Conservation (phyloP, 2,329 filamentous ascomycete species). For the Aspergillus pseudoglaucus region DNA sequence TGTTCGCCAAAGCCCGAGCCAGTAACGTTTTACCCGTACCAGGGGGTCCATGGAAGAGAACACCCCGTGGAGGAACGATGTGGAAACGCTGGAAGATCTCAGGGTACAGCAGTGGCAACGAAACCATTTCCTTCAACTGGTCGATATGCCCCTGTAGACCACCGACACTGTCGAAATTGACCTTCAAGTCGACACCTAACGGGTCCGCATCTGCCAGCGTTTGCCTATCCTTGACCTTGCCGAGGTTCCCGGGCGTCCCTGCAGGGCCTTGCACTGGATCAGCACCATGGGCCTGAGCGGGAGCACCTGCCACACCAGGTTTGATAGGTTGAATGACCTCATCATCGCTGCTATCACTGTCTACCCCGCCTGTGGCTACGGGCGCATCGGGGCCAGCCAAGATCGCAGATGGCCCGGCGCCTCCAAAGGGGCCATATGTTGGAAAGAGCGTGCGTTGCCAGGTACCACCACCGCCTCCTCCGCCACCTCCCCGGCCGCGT, state of each 20-base stretch:
- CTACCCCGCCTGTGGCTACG: slow-evolving; percentile 70
- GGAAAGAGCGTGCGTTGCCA: slow-evolving; percentile 83
- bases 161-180: slow-evolving; percentile 91
- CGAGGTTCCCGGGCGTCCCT: slow-evolving; percentile 72
- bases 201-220: slow-evolving; percentile 90
- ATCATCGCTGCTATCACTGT: slow-evolving; percentile 96
- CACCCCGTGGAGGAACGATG: slow-evolving; percentile 87
- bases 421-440: slow-evolving; percentile 87
- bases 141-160: slow-evolving; percentile 91
- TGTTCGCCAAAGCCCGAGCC: slow-evolving; percentile 85
- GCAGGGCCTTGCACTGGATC: slow-evolving; percentile 51
- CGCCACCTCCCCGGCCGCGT: slow-evolving; percentile 57
- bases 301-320: slow-evolving; percentile 59
- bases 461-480: slow-evolving; percentile 47
- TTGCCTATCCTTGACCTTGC: slow-evolving; percentile 89
- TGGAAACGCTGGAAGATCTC: slow-evolving; percentile 89
- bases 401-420: slow-evolving; percentile 64
- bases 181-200: slow-evolving; percentile 82
- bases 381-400: slow-evolving; percentile 62
- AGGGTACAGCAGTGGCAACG: slow-evolving; percentile 85
- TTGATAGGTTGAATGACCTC: slow-evolving; percentile 63
- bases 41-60: slow-evolving; percentile 92
- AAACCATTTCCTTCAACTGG: slow-evolving; percentile 97
- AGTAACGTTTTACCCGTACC: slow-evolving; percentile 98
- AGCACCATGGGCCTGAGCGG: slow-evolving; percentile 49